phyloP scores from a whole-genome alignment of 202 grass and related monocot genomes.

The Hordeum pubiflorum region DNA sequence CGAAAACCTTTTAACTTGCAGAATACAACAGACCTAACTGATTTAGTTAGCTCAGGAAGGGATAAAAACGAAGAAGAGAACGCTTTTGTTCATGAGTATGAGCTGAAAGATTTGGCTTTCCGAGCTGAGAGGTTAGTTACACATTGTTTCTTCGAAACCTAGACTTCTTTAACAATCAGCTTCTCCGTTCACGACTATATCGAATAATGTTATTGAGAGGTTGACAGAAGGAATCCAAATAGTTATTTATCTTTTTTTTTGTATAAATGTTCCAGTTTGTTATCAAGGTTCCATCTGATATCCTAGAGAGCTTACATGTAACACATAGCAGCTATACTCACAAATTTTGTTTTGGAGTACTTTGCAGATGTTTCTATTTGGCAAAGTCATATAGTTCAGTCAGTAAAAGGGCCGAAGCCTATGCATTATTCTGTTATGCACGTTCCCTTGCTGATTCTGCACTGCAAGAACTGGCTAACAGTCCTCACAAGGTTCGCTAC shows the following conservation, averaged over 20 bases:
- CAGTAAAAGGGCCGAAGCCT: slow-evolving; percentile 87
- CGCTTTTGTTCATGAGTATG: slow-evolving; percentile 61
- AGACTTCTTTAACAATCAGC: background rate
- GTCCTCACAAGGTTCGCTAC: slow-evolving; percentile 57
- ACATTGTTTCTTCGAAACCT: slow-evolving; percentile 8
- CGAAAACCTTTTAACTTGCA: slow-evolving; percentile 30
- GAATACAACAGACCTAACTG: slow-evolving; percentile 87
- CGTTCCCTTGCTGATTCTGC: slow-evolving; percentile 53
- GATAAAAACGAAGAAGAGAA: slow-evolving; percentile 78
- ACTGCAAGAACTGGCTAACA: slow-evolving; percentile 53
- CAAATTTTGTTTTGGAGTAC: slow-evolving; percentile 30
- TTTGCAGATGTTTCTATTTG: slow-evolving; percentile 86
- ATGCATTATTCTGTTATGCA: slow-evolving; percentile 77
- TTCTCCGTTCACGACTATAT: background rate
- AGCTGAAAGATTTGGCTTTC: slow-evolving; percentile 69
- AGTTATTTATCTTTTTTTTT: background rate
- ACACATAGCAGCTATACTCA: background rate
- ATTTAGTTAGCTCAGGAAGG: slow-evolving; percentile 95
- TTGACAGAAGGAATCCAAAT: slow-evolving; percentile 11
- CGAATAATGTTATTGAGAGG: background rate
- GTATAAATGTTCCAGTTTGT: background rate
- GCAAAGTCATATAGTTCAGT: slow-evolving; percentile 93
- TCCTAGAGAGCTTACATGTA: background rate
- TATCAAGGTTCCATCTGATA: background rate
- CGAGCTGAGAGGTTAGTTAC: slow-evolving; percentile 69